phyloP scores from a whole-genome alignment of 129 eudicot genomes.

The Kitagawia praeruptora region DNA sequence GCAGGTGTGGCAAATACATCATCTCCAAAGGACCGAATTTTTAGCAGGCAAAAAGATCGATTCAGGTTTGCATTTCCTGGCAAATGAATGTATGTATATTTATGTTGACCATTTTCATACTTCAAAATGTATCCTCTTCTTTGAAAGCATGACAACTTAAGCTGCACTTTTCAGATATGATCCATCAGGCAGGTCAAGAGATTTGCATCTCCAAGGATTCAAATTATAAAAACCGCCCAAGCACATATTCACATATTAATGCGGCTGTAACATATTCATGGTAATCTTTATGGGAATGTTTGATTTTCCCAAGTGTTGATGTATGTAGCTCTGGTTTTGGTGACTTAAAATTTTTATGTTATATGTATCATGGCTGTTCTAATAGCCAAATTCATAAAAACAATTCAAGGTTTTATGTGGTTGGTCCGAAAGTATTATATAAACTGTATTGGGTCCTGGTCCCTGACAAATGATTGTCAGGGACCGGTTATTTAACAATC shows the following conservation, averaged over 20 bases:
- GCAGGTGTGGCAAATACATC: slow-evolving; percentile 64
- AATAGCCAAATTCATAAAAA: slow-evolving; percentile 5
- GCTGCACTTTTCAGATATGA: not conserved
- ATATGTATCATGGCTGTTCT: slow-evolving; percentile 5
- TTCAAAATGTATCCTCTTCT: not conserved
- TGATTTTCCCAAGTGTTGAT: slow-evolving; percentile 1
- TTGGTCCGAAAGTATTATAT: not conserved
- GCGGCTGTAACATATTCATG: slow-evolving; percentile 1
- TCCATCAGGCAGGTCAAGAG: slow-evolving; percentile 3
- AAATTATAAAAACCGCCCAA: not conserved
- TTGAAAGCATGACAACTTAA: slow-evolving; percentile 5
- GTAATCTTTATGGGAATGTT: slow-evolving; percentile 10
- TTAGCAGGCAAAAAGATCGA: slow-evolving; percentile 39
- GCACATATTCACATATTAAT: slow-evolving; percentile 4
- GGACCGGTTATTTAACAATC: no score
- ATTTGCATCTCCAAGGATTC: not conserved
- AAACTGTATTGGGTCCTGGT: not conserved
- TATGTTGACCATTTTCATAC: not conserved
- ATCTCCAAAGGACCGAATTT: slow-evolving; percentile 64
- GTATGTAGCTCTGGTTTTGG: slow-evolving; percentile 30
- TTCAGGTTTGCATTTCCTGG: slow-evolving; percentile 45
- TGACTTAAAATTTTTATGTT: slow-evolving; percentile 7
- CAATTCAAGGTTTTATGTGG: not conserved
- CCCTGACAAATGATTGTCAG: no score
- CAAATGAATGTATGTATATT: slow-evolving; percentile 25